Evolutionary conservation across 176 grass and related monocot genomes (phyloP).

Genomic region (Phoenix dactylifera): DNA sequence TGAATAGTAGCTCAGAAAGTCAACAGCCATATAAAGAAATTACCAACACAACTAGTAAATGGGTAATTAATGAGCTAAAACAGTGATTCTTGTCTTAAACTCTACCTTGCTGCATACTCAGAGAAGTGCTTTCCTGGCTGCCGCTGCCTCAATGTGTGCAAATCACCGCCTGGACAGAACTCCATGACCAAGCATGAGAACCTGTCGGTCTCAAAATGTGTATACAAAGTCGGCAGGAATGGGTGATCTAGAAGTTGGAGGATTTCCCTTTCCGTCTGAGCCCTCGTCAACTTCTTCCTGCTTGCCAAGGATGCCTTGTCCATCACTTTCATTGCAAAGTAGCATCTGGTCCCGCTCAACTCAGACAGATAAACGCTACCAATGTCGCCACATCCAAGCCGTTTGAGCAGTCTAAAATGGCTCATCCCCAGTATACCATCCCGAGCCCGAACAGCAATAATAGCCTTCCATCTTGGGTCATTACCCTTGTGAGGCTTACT

Average conservation of each 20-base stretch:
- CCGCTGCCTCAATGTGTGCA: constrained; percentile 55
- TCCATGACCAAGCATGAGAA: constrained; percentile 90
- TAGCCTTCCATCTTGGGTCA: constrained; percentile 81
- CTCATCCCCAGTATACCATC: constrained; percentile 82
- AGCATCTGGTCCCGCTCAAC: constrained; percentile 75
- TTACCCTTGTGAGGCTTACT: constrained; percentile 97
- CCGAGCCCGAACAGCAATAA: constrained; percentile 61
- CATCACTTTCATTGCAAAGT: constrained; percentile 92
- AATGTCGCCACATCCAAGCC: constrained; percentile 89
- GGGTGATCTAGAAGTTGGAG: constrained; percentile 11
- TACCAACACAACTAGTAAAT: no score
- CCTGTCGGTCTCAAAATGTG: constrained; percentile 13
- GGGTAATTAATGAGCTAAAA: no score
- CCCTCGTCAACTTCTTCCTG: constrained; percentile 17
- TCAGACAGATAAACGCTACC: constrained; percentile 96
- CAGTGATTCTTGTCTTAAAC: no score
- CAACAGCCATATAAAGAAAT: no score
- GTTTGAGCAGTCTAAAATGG: constrained; percentile 86
- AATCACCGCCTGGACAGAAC: constrained; percentile 87
- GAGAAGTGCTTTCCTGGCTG: constrained; percentile 18
- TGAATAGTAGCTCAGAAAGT: no score
- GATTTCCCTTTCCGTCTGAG: constrained; percentile 10
- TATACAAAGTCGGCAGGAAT: constrained; percentile 14
- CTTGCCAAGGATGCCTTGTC: constrained; percentile 12
- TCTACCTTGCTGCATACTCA: constrained; percentile 15